A percentile compares a stretch with the other conserved stretches of the same genome.
These are phyloP conservation scores for Trichoderma semiorbis DNA, from an alignment of 2,329 filamentous ascomycete species.

Conservation along the genomic window DNA sequence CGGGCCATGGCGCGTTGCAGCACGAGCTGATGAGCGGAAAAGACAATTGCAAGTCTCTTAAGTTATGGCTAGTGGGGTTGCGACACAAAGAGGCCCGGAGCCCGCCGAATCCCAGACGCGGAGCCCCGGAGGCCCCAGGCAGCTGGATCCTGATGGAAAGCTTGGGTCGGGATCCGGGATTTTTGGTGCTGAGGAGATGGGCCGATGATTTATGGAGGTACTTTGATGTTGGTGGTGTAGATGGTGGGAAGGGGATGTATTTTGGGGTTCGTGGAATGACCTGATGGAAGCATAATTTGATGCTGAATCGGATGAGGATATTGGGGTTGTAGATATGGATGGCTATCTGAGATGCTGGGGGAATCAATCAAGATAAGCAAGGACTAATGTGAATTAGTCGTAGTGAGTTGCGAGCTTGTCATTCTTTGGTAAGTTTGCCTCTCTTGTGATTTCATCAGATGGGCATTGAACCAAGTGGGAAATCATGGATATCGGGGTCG, in stretches of 20 bases:
- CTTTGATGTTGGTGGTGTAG: background rate
- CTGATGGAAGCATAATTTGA: conserved; percentile 6
- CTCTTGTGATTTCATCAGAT: background rate
- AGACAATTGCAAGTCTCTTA: background rate
- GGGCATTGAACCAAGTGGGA: background rate
- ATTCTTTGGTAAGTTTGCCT: background rate
- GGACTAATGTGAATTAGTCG: background rate
- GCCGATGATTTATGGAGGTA: background rate
- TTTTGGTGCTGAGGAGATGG: background rate
- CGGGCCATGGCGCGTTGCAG: background rate
- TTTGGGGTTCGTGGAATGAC: background rate
- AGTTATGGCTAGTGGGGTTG: background rate
- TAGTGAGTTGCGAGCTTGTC: background rate
- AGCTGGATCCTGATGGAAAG: background rate
- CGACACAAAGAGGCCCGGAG: conserved; percentile 22
- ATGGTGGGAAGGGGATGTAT: background rate
- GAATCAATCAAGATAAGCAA: background rate
- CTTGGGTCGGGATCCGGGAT: background rate
- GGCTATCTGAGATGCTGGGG: background rate
- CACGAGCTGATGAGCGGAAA: background rate
- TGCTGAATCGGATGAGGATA: background rate
- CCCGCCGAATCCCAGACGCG: conserved; percentile 29
- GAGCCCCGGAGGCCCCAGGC: conserved; percentile 14
- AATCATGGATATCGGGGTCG: background rate
- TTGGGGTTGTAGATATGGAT: background rate